Percentiles rank a stretch among this genome's conserved stretches.
Evolutionary conservation across 768 basidiomycete species (phyloP).

Genomic region (Hygrophorus pudorinus): DNA sequence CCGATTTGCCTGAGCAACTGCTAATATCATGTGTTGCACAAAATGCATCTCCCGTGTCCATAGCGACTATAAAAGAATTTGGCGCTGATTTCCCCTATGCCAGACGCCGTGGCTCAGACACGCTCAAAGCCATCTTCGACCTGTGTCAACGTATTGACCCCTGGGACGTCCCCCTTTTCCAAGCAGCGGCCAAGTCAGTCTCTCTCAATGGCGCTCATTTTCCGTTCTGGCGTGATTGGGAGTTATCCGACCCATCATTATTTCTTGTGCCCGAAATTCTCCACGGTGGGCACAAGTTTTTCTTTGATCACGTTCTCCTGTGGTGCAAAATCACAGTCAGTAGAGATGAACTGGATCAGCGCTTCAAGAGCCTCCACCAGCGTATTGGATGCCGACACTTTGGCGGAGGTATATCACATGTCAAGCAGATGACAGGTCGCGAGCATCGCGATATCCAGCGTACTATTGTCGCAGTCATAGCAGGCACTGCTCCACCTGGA

Average conservation of each 20-base stretch:
- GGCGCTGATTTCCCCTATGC: conserved; percentile 11
- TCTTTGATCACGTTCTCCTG: conserved; percentile 5
- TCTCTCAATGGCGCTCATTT: conserved; percentile 7
- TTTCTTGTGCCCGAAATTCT: conserved; percentile 19
- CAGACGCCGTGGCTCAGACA: conserved; percentile 7
- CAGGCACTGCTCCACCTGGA: conserved; percentile 5
- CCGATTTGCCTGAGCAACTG: conserved; percentile 12
- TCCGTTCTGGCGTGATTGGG: conserved; percentile 19
- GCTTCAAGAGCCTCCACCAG: conserved; percentile 16
- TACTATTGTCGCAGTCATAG: conserved; percentile 10
- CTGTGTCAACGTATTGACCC: neutral
- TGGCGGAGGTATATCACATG: conserved; percentile 15
- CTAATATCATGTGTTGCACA: conserved; percentile 10
- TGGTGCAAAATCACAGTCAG: conserved; percentile 10
- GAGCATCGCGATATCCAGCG: conserved; percentile 18
- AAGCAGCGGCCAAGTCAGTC: neutral
- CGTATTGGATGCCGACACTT: conserved; percentile 17
- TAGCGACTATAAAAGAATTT: conserved; percentile 13
- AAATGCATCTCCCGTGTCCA: conserved; percentile 12
- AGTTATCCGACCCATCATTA: conserved; percentile 9
- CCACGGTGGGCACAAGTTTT: conserved; percentile 13
- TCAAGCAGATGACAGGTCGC: conserved; percentile 18
- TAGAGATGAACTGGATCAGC: conserved; percentile 15
- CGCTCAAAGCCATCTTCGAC: conserved; percentile 4
- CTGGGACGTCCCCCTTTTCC: conserved; percentile 4